These are phyloP conservation scores for Ceratobasidium papillatum DNA, from an alignment of 1,284 basidiomycete genomes.

Conservation along the genomic window DNA sequence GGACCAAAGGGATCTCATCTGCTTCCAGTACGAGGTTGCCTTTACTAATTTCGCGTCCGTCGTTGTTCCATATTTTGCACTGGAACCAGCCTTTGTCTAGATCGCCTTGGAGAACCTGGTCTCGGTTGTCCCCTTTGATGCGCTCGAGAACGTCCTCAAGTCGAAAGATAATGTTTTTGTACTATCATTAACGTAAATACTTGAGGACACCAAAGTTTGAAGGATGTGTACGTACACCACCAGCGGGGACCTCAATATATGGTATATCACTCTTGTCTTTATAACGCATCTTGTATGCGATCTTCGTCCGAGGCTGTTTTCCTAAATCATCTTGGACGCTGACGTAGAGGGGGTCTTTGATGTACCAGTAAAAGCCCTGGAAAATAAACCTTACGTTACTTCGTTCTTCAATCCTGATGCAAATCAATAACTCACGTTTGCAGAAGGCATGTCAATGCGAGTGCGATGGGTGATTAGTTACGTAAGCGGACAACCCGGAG, in stretches of 20 bases:
- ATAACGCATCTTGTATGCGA: not conserved
- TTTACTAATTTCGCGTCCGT: not conserved
- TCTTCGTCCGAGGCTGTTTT: not conserved
- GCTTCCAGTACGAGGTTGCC: not conserved
- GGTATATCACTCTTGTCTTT: not conserved
- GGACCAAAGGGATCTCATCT: not conserved
- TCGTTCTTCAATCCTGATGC: too few relatives aligned
- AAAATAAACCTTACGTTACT: not conserved
- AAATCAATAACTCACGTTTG: too few relatives aligned
- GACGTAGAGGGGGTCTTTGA: not conserved
- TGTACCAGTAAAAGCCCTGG: not conserved
- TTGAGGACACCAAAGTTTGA: not conserved
- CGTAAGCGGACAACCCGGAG: too few relatives aligned
- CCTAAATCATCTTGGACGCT: not conserved
- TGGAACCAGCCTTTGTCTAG: not conserved
- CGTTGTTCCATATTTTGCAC: not conserved
- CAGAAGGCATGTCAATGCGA: too few relatives aligned
- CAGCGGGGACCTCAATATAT: not conserved
- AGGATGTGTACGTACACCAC: not conserved
- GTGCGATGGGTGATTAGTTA: too few relatives aligned
- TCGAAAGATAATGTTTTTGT: not conserved
- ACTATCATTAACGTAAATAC: not conserved
- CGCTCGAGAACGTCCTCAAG: not conserved
- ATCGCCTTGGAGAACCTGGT: not conserved
- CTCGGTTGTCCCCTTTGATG: not conserved